Evolutionary conservation across 768 basidiomycete genomes (phyloP).

Genomic region (Amanita molliuscula): DNA sequence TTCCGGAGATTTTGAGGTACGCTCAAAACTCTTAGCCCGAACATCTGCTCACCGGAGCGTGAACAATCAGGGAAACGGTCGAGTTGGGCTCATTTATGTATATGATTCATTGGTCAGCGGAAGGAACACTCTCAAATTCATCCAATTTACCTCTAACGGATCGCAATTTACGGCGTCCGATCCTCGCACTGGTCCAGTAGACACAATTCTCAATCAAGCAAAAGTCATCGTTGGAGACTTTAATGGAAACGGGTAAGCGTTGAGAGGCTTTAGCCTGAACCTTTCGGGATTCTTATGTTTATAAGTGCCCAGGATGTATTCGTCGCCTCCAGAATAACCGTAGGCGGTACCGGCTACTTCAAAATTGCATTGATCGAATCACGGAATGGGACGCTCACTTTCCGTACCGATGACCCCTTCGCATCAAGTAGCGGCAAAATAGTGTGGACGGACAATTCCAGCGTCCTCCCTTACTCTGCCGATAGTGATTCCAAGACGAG

Average conservation of each 20-base stretch:
- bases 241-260: not conserved
- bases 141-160: not conserved
- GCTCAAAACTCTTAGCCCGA: too few relatives aligned
- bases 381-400: not conserved
- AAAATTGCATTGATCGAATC: not conserved
- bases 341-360: not conserved
- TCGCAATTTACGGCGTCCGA: not conserved
- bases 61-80: not conserved
- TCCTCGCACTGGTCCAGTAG: not conserved
- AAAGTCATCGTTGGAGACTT: not conserved
- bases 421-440: not conserved
- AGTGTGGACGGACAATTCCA: not conserved
- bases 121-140: not conserved
- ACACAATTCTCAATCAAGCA: not conserved
- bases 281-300: not conserved
- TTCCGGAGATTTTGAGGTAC: not conserved
- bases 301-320: not conserved
- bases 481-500: not conserved
- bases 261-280: too few relatives aligned
- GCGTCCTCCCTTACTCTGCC: not conserved
- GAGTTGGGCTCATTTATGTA: not conserved
- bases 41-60: not conserved
- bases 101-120: not conserved
- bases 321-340: not conserved
- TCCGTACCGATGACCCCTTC: not conserved